These are phyloP conservation scores for Zygosaccharomyces gambellarensis DNA, from an alignment of 805 yeast species.

Conservation along the genomic window DNA sequence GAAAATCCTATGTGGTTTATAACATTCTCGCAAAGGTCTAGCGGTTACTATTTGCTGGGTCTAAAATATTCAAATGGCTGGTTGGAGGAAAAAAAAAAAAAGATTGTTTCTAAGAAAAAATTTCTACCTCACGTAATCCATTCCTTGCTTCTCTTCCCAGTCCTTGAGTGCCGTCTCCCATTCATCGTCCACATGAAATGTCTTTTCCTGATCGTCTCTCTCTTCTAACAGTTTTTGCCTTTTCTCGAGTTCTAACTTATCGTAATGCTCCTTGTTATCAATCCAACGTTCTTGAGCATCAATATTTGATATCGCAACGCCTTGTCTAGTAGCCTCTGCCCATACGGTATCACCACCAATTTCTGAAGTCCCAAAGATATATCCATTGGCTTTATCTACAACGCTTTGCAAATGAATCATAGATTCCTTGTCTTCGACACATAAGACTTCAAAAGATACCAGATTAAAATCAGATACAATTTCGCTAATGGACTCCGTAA, in stretches of 20 bases:
- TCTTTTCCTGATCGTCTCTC: slow-evolving; percentile 38
- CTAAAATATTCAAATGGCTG: not conserved
- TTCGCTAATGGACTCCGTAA: slow-evolving; percentile 76
- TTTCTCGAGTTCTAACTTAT: slow-evolving; percentile 51
- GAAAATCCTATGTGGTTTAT: not conserved
- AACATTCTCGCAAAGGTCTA: not conserved
- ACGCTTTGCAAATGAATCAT: slow-evolving; percentile 78
- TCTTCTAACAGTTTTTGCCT: slow-evolving; percentile 41
- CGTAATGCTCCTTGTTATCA: slow-evolving; percentile 74
- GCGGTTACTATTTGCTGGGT: not conserved
- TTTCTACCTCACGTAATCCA: slow-evolving; percentile 23
- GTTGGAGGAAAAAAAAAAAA: not conserved
- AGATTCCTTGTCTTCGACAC: slow-evolving; percentile 85
- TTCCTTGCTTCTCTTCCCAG: slow-evolving; percentile 47
- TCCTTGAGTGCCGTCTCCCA: slow-evolving; percentile 61
- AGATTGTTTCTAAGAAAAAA: not conserved
- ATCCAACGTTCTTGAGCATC: slow-evolving; percentile 97
- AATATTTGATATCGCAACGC: slow-evolving; percentile 47
- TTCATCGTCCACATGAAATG: slow-evolving; percentile 62
- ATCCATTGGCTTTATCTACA: slow-evolving; percentile 91
- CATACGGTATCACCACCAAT: slow-evolving; percentile 96
- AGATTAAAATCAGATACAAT: slow-evolving; percentile 81
- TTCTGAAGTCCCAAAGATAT: slow-evolving; percentile 87
- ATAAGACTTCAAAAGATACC: slow-evolving; percentile 81
- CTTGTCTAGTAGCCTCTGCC: slow-evolving; percentile 92